These are phyloP conservation scores for Dovyalis caffra DNA, from an alignment of 345 rosid species.

Conservation along the genomic window DNA sequence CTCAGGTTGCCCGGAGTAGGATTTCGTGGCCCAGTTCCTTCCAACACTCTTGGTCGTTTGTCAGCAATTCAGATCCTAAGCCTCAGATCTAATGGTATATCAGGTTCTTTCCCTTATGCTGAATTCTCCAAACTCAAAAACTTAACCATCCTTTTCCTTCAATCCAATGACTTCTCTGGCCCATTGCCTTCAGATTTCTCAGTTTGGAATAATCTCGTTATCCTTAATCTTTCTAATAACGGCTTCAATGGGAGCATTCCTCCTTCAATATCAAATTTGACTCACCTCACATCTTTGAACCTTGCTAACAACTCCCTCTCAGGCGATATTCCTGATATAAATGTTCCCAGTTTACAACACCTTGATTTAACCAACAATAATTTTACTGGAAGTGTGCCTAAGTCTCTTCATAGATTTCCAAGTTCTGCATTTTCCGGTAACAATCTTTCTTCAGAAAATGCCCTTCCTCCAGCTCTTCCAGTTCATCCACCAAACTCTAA, in stretches of 20 bases:
- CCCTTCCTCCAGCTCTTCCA: slow-evolving; percentile 26
- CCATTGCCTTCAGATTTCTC: slow-evolving; percentile 34
- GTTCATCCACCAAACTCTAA: slow-evolving; percentile 24
- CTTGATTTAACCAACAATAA: slow-evolving; percentile 23
- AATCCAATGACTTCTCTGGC: slow-evolving; percentile 38
- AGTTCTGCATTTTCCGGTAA: slow-evolving; percentile 26
- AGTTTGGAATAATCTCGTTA: slow-evolving; percentile 30
- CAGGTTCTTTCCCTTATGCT: slow-evolving; percentile 43
- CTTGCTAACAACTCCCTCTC: slow-evolving; percentile 39
- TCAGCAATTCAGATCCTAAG: slow-evolving; percentile 34
- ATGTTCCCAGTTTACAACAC: slow-evolving; percentile 23
- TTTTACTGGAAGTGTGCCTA: slow-evolving; percentile 20
- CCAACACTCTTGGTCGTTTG: slow-evolving; percentile 37
- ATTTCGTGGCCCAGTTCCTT: slow-evolving; percentile 31
- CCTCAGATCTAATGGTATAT: slow-evolving; percentile 38
- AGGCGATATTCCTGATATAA: slow-evolving; percentile 37
- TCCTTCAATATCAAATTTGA: slow-evolving; percentile 27
- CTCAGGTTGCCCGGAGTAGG: slow-evolving; percentile 42
- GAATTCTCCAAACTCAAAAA: slow-evolving; percentile 16
- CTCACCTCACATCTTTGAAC: slow-evolving; percentile 26
- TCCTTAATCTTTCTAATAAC: slow-evolving; percentile 38
- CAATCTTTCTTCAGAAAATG: slow-evolving; percentile 16
- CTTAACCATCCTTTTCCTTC: slow-evolving; percentile 34
- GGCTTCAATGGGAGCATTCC: slow-evolving; percentile 39
- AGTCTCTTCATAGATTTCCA: slow-evolving; percentile 26